Percentiles rank a stretch among this genome's conserved stretches.
Evolutionary conservation across 805 yeast genomes (phyloP).

Genomic region (Saturnispora serradocipensis): DNA sequence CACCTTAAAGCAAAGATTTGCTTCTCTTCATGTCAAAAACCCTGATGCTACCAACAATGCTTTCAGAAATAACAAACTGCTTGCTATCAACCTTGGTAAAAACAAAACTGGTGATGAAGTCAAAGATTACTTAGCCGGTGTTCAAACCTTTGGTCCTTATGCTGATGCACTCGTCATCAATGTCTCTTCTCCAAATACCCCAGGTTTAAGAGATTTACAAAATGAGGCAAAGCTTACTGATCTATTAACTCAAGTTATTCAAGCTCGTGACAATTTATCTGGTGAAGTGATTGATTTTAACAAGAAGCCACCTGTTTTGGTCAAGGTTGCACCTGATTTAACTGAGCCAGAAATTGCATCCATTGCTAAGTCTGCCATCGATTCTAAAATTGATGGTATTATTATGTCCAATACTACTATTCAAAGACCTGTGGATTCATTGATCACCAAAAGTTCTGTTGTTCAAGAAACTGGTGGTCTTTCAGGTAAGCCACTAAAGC

Average conservation of each 20-base stretch:
- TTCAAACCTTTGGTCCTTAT: conserved; percentile 64
- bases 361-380: conserved; percentile 72
- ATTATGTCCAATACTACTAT: conserved; percentile 89
- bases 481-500: conserved; percentile 88
- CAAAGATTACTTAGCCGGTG: conserved; percentile 78
- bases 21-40: conserved; percentile 26
- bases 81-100: conserved; percentile 85
- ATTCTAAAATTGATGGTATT: conserved; percentile 79
- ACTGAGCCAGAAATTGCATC: conserved; percentile 70
- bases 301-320: conserved; percentile 67
- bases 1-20: conserved; percentile 57
- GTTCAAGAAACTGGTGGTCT: conserved; percentile 72
- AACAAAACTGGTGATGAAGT: conserved; percentile 89
- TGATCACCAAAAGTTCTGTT: conserved; percentile 42
- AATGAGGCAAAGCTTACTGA: conserved; percentile 61
- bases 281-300: conserved; percentile 31
- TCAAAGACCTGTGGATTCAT: conserved; percentile 53
- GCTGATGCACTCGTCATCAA: conserved; percentile 89
- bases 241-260: conserved; percentile 57
- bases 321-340: conserved; percentile 91
- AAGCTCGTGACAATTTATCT: conserved; percentile 49
- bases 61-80: conserved; percentile 51
- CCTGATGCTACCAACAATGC: conserved; percentile 28
- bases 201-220: conserved; percentile 85
- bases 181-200: conserved; percentile 94